phyloP scores from a whole-genome alignment of 2,329 filamentous ascomycete genomes.

The Clonostachys rhizophaga region DNA sequence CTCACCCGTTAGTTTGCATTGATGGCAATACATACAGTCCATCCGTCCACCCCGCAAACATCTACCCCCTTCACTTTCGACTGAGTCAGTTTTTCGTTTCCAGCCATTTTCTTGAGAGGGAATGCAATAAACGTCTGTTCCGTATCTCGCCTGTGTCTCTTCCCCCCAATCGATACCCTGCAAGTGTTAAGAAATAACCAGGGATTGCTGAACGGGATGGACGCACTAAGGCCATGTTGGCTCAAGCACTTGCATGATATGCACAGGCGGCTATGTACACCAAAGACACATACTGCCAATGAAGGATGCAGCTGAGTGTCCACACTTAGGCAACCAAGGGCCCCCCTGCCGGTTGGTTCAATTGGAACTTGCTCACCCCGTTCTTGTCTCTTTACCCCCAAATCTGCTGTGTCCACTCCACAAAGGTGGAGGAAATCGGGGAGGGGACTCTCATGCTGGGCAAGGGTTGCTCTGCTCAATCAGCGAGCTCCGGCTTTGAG shows the following conservation, averaged over 20 bases:
- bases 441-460: no score
- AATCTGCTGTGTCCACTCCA: no score
- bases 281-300: slow-evolving; percentile 26
- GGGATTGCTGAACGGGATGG: slow-evolving; percentile 11
- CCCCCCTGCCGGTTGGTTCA: slow-evolving; percentile 8
- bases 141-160: no score
- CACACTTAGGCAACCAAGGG: slow-evolving; percentile 16
- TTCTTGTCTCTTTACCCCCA: no score
- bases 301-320: slow-evolving; percentile 6
- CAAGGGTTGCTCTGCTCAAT: neutral
- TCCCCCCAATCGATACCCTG: slow-evolving; percentile 13
- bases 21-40: no score
- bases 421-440: no score
- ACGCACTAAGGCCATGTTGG: slow-evolving; percentile 13
- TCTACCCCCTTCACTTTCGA: no score
- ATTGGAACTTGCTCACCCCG: neutral
- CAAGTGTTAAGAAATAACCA: slow-evolving; percentile 11
- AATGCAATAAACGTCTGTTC: no score
- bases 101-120: no score
- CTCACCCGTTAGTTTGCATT: no score
- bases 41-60: no score
- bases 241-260: slow-evolving; percentile 34
- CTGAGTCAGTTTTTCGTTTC: no score
- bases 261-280: slow-evolving; percentile 32
- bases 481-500: neutral